These are phyloP conservation scores for Physcia stellaris DNA, from an alignment of 495 filamentous ascomycete genomes.

Conservation along the genomic window DNA sequence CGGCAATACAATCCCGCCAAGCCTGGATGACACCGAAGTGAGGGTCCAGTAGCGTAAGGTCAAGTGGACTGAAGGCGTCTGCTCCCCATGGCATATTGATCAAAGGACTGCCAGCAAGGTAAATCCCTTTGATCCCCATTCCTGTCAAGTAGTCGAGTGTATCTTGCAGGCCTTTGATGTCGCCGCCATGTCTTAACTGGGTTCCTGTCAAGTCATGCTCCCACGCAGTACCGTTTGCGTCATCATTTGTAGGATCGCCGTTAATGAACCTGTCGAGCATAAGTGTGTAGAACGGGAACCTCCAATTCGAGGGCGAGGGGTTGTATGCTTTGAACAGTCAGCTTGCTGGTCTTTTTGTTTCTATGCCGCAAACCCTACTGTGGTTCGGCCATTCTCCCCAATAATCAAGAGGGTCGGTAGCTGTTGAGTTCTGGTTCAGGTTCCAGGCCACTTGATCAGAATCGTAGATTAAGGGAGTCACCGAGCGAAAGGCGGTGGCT, in stretches of 20 bases:
- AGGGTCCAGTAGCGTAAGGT: slow-evolving; percentile 26
- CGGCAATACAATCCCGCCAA: slow-evolving; percentile 22
- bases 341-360: no score
- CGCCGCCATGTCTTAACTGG: slow-evolving; percentile 28
- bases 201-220: slow-evolving; percentile 26
- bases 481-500: no score
- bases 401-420: slow-evolving; percentile 21
- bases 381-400: slow-evolving; percentile 29
- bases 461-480: no score
- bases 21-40: slow-evolving; percentile 26
- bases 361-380: no score
- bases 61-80: slow-evolving; percentile 27
- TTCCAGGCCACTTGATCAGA: slow-evolving; percentile 24
- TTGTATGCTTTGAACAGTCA: no score
- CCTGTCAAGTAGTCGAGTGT: slow-evolving; percentile 27
- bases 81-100: slow-evolving; percentile 31
- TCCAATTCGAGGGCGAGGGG: slow-evolving; percentile 30
- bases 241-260: slow-evolving; percentile 27
- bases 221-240: slow-evolving; percentile 25
- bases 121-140: slow-evolving; percentile 28
- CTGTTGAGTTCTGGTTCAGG: slow-evolving; percentile 26
- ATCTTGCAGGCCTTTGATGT: slow-evolving; percentile 23
- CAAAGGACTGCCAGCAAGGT: slow-evolving; percentile 25
- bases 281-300: slow-evolving; percentile 28
- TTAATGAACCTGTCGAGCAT: slow-evolving; percentile 28